Conservation (phyloP, 768 basidiomycete species). For the Nidularia pulvinata region DNA sequence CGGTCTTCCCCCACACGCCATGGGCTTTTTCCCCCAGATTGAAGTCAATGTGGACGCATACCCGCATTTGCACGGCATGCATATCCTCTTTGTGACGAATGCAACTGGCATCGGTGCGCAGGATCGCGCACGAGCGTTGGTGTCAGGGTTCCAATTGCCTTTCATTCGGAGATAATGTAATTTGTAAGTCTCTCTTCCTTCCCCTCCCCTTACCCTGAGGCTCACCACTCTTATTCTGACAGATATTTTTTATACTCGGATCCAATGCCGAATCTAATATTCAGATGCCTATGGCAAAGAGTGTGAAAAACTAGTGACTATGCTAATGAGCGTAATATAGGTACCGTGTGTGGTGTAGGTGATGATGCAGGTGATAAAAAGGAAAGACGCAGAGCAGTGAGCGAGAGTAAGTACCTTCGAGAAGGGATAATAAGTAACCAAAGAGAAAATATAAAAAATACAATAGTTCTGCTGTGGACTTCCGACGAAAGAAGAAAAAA, state of each 20-base stretch:
- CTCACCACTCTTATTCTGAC: not conserved
- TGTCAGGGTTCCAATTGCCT: constrained; percentile 93
- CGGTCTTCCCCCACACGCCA: constrained; percentile 81
- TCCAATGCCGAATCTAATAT: constrained; percentile 1
- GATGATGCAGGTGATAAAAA: not conserved
- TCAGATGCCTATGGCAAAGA: not conserved
- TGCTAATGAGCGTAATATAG: not conserved
- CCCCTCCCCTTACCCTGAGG: not conserved
- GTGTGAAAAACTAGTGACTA: not conserved
- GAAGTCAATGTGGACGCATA: constrained; percentile 94
- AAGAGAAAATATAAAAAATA: not conserved
- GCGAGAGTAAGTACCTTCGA: too few species aligned
- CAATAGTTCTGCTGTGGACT: not conserved
- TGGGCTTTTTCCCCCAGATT: constrained; percentile 94
- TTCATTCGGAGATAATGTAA: constrained; percentile 51
- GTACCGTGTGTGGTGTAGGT: not conserved
- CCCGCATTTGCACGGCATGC: constrained; percentile 85
- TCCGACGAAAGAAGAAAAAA: not conserved
- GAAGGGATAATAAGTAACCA: too few species aligned
- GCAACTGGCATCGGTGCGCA: constrained; percentile 88
- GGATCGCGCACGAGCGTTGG: constrained; percentile 80
- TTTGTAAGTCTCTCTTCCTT: not conserved
- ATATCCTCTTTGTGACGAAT: constrained; percentile 93
- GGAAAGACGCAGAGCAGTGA: constrained; percentile 9
- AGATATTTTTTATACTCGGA: not conserved